Evolutionary conservation across 2,329 filamentous ascomycete genomes (phyloP).

Genomic region (Paraconiothyrium brasiliense): DNA sequence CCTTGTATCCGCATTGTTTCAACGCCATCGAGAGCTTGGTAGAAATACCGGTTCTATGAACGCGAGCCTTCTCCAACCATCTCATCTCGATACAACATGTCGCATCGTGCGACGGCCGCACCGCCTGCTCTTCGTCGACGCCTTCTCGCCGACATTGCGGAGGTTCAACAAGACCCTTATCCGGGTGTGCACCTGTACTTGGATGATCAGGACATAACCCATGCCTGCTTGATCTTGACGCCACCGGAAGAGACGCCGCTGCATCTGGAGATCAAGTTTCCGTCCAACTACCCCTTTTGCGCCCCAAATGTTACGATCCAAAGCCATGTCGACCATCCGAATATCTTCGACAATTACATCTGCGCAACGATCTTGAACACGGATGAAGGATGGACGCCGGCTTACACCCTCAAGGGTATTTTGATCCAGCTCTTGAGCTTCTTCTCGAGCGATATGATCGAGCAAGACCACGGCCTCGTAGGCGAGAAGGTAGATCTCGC

Average conservation of each 20-base stretch:
- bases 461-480: conserved; percentile 48
- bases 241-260: conserved; percentile 52
- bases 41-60: conserved; percentile 18
- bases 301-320: conserved; percentile 56
- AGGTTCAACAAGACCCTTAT: conserved; percentile 58
- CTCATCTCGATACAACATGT: not conserved
- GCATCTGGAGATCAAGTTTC: conserved; percentile 56
- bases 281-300: conserved; percentile 49
- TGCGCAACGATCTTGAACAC: conserved; percentile 60
- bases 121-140: conserved; percentile 30
- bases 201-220: conserved; percentile 47
- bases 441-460: conserved; percentile 59
- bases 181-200: conserved; percentile 57
- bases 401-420: conserved; percentile 61
- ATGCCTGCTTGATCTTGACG: conserved; percentile 57
- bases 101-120: not conserved
- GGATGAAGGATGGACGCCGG: conserved; percentile 57
- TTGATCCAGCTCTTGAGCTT: conserved; percentile 64
- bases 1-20: not conserved
- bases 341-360: conserved; percentile 57
- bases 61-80: conserved; percentile 4
- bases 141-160: conserved; percentile 56
- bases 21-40: conserved; percentile 17
- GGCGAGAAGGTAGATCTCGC: conserved; percentile 36
- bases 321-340: conserved; percentile 55